Percentiles rank a stretch among this genome's conserved stretches.
These are phyloP conservation scores for Albifimbria verrucaria DNA, from an alignment of 2,329 filamentous ascomycete species.

Conservation along the genomic window DNA sequence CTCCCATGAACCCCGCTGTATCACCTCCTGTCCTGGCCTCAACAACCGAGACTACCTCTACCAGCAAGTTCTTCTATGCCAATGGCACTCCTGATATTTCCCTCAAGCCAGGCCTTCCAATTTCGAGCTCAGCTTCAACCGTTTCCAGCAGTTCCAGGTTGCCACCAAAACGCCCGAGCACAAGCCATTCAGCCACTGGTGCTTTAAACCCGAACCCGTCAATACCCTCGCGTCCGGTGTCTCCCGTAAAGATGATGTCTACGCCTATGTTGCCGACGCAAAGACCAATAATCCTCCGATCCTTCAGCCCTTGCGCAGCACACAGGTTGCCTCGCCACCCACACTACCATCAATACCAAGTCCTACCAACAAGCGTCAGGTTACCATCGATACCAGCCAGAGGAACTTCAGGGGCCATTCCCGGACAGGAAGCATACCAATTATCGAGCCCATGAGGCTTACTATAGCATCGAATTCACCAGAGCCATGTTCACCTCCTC, in stretches of 20 bases:
- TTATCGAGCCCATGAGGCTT: slow-evolving; percentile 32
- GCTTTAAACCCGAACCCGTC: slow-evolving; percentile 9
- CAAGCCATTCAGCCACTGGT: slow-evolving; percentile 23
- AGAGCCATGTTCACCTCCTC: slow-evolving; percentile 22
- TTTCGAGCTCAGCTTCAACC: slow-evolving; percentile 40
- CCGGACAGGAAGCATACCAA: slow-evolving; percentile 36
- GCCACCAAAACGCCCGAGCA: slow-evolving; percentile 35
- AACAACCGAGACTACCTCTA: slow-evolving; percentile 32
- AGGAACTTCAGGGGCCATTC: slow-evolving; percentile 33
- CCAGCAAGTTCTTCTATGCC: slow-evolving; percentile 72
- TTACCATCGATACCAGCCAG: slow-evolving; percentile 40
- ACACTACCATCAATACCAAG: slow-evolving; percentile 27
- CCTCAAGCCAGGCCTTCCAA: slow-evolving; percentile 29
- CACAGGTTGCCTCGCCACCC: slow-evolving; percentile 32
- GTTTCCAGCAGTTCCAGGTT: slow-evolving; percentile 44
- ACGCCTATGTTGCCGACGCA: slow-evolving; percentile 14
- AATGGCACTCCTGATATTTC: slow-evolving; percentile 57
- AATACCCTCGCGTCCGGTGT: slow-evolving; percentile 41
- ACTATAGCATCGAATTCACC: slow-evolving; percentile 24
- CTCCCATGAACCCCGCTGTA: slow-evolving; percentile 23
- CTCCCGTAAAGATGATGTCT: slow-evolving; percentile 45
- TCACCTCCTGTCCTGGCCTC: slow-evolving; percentile 32
- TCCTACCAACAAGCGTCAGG: slow-evolving; percentile 33
- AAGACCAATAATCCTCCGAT: slow-evolving; percentile 14
- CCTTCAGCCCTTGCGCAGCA: slow-evolving; percentile 11